phyloP scores from a whole-genome alignment of 257 asterid species.

The Solanum lycopersicoides region DNA sequence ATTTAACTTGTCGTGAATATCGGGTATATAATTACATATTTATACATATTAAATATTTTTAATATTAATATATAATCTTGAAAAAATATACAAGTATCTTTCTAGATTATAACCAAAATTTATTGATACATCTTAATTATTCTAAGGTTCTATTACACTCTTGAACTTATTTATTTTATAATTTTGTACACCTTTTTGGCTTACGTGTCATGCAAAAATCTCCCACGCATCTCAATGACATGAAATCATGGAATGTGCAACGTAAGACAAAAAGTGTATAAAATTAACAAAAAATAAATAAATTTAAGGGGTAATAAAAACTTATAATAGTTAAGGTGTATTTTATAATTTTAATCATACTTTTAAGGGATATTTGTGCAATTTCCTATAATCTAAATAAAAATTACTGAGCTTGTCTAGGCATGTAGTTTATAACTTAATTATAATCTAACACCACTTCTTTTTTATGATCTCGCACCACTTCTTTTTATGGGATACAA shows the following conservation, averaged over 20 bases:
- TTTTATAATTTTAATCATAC: too few relatives aligned
- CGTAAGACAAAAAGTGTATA: fast-evolving
- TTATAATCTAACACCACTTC: neutral
- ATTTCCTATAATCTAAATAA: neutral
- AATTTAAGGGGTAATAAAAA: too few relatives aligned
- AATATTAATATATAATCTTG: neutral
- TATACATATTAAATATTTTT: neutral
- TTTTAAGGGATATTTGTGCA: too few relatives aligned
- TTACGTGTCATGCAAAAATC: too few relatives aligned
- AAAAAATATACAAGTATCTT: fast-evolving
- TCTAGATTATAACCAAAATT: fast-evolving
- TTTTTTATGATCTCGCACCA: neutral
- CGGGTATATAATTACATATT: neutral
- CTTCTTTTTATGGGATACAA: neutral
- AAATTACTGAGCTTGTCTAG: neutral
- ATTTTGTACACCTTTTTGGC: fast-evolving
- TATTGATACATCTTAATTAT: fast-evolving
- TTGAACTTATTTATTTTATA: too few relatives aligned
- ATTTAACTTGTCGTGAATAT: neutral
- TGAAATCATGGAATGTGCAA: fast-evolving
- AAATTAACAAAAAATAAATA: too few relatives aligned
- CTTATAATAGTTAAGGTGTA: too few relatives aligned
- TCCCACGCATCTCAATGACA: fast-evolving
- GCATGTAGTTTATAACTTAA: neutral
- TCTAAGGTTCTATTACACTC: fast-evolving